Evolutionary conservation across 495 filamentous ascomycete genomes (phyloP), one percentile per base, ranked within the genome.

Genomic region (Staphylotrichum tortipilum): DNA sequence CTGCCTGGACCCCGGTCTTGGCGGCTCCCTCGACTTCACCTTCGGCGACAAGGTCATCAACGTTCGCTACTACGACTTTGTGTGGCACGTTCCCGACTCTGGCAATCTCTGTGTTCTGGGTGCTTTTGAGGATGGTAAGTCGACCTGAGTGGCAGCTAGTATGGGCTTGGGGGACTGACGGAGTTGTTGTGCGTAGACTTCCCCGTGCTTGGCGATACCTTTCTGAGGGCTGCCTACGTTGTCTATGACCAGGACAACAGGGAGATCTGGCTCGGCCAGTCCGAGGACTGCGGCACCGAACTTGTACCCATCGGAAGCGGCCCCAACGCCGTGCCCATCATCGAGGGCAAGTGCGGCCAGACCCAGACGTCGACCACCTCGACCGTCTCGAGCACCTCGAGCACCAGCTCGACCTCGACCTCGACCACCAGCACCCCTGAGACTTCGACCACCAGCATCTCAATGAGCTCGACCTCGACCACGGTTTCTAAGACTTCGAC

Each of bases 241-340:
- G 92, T 97, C 0, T 97, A 91, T 62, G 91, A 97, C 57, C 72
- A 94, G 7, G 76, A 75, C 23, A 95, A 94, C 67, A 84, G 89
- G 60, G 73, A 89, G 65, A 86, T 96, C 49, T 84, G 79, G n/a
- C 64, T 98, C 19, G 92, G 85, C 11, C 86, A 89, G 58, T 61
- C 60, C 21, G 55, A 26, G 1, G 47, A 63, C 43, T 66, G 60
- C 54, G 63, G 63, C 4, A 44, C 49, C 24, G 44, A 61, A 10
- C 52, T 66, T 5, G 58, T 63, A 0, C 49, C 55, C 31, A 57
- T 61, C 21, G 54, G 52, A 0, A 45, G 7, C 11, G 60, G 60
- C n/a, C 22, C 54, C 8, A 18, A 61, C 26, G 54, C 54, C n/a
- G 54, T 66, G 4, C 58, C 63, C 10, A 49, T 41, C 6, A 7